Percentiles rank a stretch among this genome's conserved stretches.
Conservation (phyloP, 495 filamentous ascomycete species). For the Tuber melanosporum region DNA sequence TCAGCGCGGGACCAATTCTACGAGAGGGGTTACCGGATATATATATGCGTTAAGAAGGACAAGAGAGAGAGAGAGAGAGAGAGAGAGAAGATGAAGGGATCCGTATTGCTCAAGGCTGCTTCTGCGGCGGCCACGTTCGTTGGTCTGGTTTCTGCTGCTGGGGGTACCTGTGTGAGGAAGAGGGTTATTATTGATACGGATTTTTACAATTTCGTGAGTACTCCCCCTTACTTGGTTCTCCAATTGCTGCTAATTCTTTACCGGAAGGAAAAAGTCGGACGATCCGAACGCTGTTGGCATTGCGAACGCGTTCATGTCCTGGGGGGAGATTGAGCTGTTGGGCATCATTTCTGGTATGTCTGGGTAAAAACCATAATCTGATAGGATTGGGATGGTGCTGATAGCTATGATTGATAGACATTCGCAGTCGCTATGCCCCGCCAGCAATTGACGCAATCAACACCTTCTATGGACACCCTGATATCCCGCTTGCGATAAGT, state of each 20-base stretch:
- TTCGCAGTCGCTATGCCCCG: constrained; percentile 39
- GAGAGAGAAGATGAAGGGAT: not conserved
- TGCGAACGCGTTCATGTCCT: constrained; percentile 18
- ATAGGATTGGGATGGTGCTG: not conserved
- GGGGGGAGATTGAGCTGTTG: constrained; percentile 20
- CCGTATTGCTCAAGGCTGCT: not conserved
- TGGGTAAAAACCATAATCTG: not conserved
- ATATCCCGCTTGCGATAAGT: constrained; percentile 38
- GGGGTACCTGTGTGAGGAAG: constrained; percentile 10
- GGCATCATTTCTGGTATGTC: constrained; percentile 21
- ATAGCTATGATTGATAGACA: constrained; percentile 17
- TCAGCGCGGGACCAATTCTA: not conserved
- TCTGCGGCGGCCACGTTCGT: not conserved
- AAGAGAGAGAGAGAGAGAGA: too few relatives aligned
- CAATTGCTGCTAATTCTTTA: not conserved
- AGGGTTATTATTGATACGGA: constrained; percentile 27
- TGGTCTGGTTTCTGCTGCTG: not conserved
- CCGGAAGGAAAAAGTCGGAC: constrained; percentile 5
- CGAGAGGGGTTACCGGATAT: not conserved
- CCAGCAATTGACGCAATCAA: constrained; percentile 42
- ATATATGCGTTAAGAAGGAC: not conserved
- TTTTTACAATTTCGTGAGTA: constrained; percentile 23
- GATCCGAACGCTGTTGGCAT: constrained; percentile 25
- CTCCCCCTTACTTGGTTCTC: not conserved
- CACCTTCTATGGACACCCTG: constrained; percentile 41